A percentile compares a stretch with the other conserved stretches of the same genome.
Evolutionary conservation across 2,329 filamentous ascomycete genomes (phyloP).

Genomic region (Alternaria ethzedia): DNA sequence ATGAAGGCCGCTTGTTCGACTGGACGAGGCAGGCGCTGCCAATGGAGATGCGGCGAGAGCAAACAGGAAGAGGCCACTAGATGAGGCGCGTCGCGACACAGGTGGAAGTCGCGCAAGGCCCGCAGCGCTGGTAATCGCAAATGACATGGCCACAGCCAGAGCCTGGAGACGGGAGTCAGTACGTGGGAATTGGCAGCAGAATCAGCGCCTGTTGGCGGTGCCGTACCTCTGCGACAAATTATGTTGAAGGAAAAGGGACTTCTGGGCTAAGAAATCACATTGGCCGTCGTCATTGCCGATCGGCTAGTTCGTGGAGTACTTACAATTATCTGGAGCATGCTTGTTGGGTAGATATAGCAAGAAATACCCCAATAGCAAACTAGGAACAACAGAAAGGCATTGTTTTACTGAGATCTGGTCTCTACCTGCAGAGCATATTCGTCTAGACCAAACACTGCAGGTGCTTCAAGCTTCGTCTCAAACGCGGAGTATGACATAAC

Average conservation of each 20-base stretch:
- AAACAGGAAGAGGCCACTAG: slow-evolving; percentile 39
- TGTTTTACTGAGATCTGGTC: slow-evolving; percentile 17
- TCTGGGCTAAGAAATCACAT: slow-evolving; percentile 37
- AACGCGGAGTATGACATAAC: slow-evolving; percentile 32
- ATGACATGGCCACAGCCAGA: slow-evolving; percentile 48
- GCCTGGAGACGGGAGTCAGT: slow-evolving; percentile 35
- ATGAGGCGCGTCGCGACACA: slow-evolving; percentile 31
- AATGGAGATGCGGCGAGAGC: slow-evolving; percentile 39
- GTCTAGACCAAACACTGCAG: slow-evolving; percentile 17
- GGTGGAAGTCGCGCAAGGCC: slow-evolving; percentile 27
- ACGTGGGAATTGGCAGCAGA: slow-evolving; percentile 6
- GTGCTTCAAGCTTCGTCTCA: slow-evolving; percentile 15
- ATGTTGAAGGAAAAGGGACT: slow-evolving; percentile 30
- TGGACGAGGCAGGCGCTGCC: slow-evolving; percentile 30
- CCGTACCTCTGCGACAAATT: slow-evolving; percentile 32
- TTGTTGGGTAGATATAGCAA: neutral
- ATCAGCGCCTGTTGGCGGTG: slow-evolving; percentile 25
- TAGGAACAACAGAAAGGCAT: neutral
- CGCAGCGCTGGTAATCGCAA: slow-evolving; percentile 40
- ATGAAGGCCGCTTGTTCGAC: slow-evolving; percentile 22
- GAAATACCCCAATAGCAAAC: neutral
- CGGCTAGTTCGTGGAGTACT: slow-evolving; percentile 32
- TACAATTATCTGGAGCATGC: slow-evolving; percentile 31
- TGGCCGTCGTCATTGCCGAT: slow-evolving; percentile 42
- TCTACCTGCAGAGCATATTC: slow-evolving; percentile 1